Conservation (phyloP, 176 grass and related monocot genomes). For the Eragrostis nindensis region DNA sequence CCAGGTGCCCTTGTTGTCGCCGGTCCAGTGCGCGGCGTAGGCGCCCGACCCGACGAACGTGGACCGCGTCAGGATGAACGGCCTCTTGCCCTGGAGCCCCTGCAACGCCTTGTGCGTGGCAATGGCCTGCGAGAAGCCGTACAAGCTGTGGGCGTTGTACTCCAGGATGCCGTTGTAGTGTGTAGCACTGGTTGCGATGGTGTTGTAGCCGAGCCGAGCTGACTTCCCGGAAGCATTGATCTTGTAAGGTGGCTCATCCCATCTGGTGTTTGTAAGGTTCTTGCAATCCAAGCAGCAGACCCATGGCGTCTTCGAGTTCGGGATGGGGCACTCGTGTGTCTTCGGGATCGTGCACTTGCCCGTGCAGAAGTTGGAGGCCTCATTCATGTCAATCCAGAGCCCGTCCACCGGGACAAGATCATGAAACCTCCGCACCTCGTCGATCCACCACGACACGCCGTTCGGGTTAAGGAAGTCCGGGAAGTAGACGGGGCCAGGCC, state of each 20-base stretch:
- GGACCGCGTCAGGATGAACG: slow-evolving; percentile 88
- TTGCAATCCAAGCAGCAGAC: slow-evolving; percentile 96
- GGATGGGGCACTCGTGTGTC: slow-evolving; percentile 57
- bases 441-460: slow-evolving; percentile 80
- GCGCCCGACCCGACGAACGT: slow-evolving; percentile 78
- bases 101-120: slow-evolving; percentile 75
- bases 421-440: slow-evolving; percentile 88
- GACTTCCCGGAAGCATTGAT: slow-evolving; percentile 79
- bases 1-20: slow-evolving; percentile 96
- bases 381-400: slow-evolving; percentile 99
- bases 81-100: slow-evolving; percentile 69
- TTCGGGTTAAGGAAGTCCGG: slow-evolving; percentile 85
- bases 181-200: slow-evolving; percentile 69
- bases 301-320: slow-evolving; percentile 69
- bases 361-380: slow-evolving; percentile 94
- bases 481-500: slow-evolving; percentile 95
- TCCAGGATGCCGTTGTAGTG: slow-evolving; percentile 82
- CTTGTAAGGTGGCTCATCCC: slow-evolving; percentile 96
- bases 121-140: slow-evolving; percentile 89
- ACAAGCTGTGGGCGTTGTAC: slow-evolving; percentile 86
- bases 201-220: slow-evolving; percentile 80
- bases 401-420: slow-evolving; percentile 80
- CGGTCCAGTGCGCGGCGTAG: slow-evolving; percentile 85
- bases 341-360: slow-evolving; percentile 82
- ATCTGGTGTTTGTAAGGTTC: slow-evolving; percentile 83